Percentiles rank a stretch among this genome's conserved stretches.
Evolutionary conservation across 2,329 filamentous ascomycete genomes (phyloP).

Genomic region (Plenodomus lindquistii): DNA sequence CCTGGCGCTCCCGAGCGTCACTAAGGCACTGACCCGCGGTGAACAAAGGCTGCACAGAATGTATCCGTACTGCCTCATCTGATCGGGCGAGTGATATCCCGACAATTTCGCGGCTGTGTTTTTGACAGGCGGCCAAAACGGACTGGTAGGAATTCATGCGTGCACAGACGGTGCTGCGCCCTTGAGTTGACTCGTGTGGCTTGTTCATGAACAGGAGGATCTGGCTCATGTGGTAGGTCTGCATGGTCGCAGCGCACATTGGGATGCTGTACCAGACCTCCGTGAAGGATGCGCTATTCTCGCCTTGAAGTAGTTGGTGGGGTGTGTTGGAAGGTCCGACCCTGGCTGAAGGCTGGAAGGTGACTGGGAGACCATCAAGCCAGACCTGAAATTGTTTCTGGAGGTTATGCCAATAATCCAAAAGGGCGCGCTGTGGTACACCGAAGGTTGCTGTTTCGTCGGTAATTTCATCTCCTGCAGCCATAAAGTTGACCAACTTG

Average conservation of each 20-base stretch:
- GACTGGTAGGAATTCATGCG: slow-evolving; percentile 61
- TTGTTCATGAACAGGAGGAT: slow-evolving; percentile 65
- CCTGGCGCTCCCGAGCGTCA: slow-evolving; percentile 57
- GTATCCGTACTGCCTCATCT: slow-evolving; percentile 60
- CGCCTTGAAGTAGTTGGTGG: slow-evolving; percentile 23
- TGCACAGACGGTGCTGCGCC: slow-evolving; percentile 57
- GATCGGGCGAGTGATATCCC: slow-evolving; percentile 62
- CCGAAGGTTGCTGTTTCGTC: slow-evolving; percentile 45
- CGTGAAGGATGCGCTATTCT: slow-evolving; percentile 49
- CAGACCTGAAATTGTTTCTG: slow-evolving; percentile 62
- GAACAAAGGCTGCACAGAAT: slow-evolving; percentile 63
- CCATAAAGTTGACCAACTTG: slow-evolving; percentile 69
- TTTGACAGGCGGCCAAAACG: slow-evolving; percentile 59
- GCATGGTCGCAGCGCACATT: slow-evolving; percentile 68
- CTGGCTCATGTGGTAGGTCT: slow-evolving; percentile 66
- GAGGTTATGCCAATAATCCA: slow-evolving; percentile 59
- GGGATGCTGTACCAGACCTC: slow-evolving; percentile 67
- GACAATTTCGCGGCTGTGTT: slow-evolving; percentile 64
- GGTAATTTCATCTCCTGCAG: slow-evolving; percentile 57
- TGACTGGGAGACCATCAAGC: slow-evolving; percentile 62
- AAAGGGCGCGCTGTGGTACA: slow-evolving; percentile 54
- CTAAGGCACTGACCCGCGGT: slow-evolving; percentile 65
- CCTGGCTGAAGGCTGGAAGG: slow-evolving; percentile 61
- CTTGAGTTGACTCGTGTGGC: slow-evolving; percentile 59
- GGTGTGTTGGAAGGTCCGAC: slow-evolving; percentile 45